phyloP scores from a whole-genome alignment of 768 basidiomycete species.

The Lyophyllum decastes region DNA sequence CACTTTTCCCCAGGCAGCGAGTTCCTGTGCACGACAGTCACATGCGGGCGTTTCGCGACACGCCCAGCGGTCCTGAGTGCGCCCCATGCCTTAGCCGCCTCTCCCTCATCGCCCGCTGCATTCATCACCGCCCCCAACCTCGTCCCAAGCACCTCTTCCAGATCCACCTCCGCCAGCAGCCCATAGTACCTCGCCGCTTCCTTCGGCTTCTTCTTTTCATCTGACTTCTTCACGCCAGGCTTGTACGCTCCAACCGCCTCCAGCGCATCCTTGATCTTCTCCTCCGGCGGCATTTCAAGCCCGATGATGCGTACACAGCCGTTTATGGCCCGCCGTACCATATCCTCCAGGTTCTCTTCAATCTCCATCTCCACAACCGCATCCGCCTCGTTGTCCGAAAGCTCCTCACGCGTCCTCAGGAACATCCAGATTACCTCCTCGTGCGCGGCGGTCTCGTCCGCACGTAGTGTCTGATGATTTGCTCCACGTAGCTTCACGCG shows the following conservation, averaged over 20 bases:
- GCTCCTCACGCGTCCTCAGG: slow-evolving; percentile 60
- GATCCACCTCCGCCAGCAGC: slow-evolving; percentile 71
- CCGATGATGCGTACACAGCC: slow-evolving; percentile 58
- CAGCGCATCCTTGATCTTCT: slow-evolving; percentile 59
- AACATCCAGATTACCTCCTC: slow-evolving; percentile 87
- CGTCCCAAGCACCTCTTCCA: slow-evolving; percentile 46
- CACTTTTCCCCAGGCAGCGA: slow-evolving; percentile 27
- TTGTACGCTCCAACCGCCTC: slow-evolving; percentile 42
- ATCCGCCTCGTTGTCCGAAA: slow-evolving; percentile 55
- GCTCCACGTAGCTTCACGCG: slow-evolving; percentile 76
- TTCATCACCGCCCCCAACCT: slow-evolving; percentile 32
- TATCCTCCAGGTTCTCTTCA: slow-evolving; percentile 51
- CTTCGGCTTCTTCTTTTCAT: slow-evolving; percentile 34
- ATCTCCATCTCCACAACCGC: slow-evolving; percentile 63
- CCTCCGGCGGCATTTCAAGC: slow-evolving; percentile 51
- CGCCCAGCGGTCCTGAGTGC: slow-evolving; percentile 44
- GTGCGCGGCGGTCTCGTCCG: slow-evolving; percentile 53
- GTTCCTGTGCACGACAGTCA: slow-evolving; percentile 82
- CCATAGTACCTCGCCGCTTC: slow-evolving; percentile 71
- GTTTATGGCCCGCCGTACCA: slow-evolving; percentile 59
- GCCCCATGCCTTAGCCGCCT: slow-evolving; percentile 48
- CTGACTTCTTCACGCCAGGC: slow-evolving; percentile 32
- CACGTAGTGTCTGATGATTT: slow-evolving; percentile 82
- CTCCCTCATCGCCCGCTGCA: slow-evolving; percentile 22
- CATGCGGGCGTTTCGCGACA: slow-evolving; percentile 68